Conservation (phyloP, 805 yeast species). For the Saccharomyces paradoxus region DNA sequence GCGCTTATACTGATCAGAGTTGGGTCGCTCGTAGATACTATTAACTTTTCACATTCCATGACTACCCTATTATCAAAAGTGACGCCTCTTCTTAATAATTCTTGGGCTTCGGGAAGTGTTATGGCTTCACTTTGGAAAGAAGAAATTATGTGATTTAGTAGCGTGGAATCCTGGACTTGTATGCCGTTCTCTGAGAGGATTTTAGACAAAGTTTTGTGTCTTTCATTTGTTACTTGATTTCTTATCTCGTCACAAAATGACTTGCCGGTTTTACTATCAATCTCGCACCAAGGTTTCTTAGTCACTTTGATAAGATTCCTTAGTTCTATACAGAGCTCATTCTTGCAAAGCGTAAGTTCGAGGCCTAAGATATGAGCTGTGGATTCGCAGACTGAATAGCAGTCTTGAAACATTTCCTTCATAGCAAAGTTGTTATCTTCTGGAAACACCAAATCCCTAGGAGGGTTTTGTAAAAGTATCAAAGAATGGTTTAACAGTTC, state of each 20-base stretch:
- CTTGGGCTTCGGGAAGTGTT: conserved; percentile 35
- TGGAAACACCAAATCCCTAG: conserved; percentile 52
- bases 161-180: conserved; percentile 25
- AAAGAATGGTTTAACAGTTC: conserved; percentile 18
- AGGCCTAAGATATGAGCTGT: conserved; percentile 37
- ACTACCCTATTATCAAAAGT: conserved; percentile 56
- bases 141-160: conserved; percentile 30
- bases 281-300: conserved; percentile 55
- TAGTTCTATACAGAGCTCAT: conserved; percentile 55
- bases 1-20: conserved; percentile 52
- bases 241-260: conserved; percentile 54
- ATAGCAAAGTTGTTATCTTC: conserved; percentile 37
- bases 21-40: conserved; percentile 62
- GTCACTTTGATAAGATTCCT: conserved; percentile 42
- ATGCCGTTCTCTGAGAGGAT: conserved; percentile 35
- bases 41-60: conserved; percentile 49
- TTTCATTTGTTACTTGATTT: conserved; percentile 43
- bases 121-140: conserved; percentile 29
- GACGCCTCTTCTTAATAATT: conserved; percentile 53
- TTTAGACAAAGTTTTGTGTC: conserved; percentile 33
- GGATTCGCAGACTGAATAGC: conserved; percentile 21
- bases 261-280: conserved; percentile 38
- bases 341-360: conserved; percentile 52
- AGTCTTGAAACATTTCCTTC: conserved; percentile 40
- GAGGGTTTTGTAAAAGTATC: conserved; percentile 40